A percentile compares a stretch with the other conserved stretches of the same genome.
phyloP scores from a whole-genome alignment of 495 filamentous ascomycete genomes.

The Xylaria telfairii region DNA sequence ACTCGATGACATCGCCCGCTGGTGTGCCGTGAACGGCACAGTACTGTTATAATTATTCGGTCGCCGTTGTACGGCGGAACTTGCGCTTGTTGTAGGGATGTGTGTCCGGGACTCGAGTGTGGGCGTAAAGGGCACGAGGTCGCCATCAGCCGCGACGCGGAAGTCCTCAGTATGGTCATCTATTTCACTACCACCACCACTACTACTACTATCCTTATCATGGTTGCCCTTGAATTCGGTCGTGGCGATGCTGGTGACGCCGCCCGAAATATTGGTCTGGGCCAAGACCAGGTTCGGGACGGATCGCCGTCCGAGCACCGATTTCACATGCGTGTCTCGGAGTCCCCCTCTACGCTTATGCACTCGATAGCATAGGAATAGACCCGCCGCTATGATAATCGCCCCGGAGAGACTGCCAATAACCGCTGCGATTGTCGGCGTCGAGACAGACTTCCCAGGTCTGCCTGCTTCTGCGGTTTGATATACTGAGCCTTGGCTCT shows the following conservation, averaged over 20 bases:
- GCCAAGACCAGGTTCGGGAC: slow-evolving; percentile 18
- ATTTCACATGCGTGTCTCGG: slow-evolving; percentile 9
- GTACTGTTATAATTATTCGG: not conserved
- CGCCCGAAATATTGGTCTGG: not conserved
- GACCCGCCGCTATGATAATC: slow-evolving; percentile 27
- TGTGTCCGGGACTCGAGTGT: slow-evolving; percentile 24
- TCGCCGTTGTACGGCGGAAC: slow-evolving; percentile 22
- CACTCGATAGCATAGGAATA: slow-evolving; percentile 28
- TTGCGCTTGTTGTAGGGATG: not conserved
- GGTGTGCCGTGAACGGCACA: not conserved
- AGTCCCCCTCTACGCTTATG: slow-evolving; percentile 31
- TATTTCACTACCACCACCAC: not conserved
- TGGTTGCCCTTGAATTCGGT: not conserved
- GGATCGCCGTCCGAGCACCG: slow-evolving; percentile 12
- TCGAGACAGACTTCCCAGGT: not conserved
- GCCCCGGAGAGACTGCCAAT: slow-evolving; percentile 29
- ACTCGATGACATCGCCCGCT: slow-evolving; percentile 1
- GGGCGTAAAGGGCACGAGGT: slow-evolving; percentile 28
- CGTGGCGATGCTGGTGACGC: slow-evolving; percentile 13
- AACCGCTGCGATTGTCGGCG: slow-evolving; percentile 28
- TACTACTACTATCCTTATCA: not conserved
- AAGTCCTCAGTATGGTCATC: not conserved
- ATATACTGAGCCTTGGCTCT: not conserved
- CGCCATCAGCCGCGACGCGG: slow-evolving; percentile 8
- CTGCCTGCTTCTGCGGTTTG: not conserved